These are phyloP conservation scores for Wickerhamiella shivajii DNA, from an alignment of 805 yeast species.

Conservation along the genomic window DNA sequence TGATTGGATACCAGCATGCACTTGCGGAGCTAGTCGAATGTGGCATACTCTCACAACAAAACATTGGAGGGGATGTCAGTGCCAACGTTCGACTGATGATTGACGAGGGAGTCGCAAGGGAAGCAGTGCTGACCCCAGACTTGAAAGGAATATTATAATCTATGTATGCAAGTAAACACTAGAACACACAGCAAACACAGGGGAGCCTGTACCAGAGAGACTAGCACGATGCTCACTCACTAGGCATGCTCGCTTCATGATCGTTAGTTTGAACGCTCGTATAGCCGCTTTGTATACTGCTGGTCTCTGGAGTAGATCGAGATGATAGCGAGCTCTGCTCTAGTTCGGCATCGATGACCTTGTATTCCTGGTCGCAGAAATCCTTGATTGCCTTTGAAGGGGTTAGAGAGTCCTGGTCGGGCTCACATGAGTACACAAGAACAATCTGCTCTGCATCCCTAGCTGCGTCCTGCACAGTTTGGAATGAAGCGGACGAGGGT, in stretches of 20 bases:
- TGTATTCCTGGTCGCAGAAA: too few species aligned
- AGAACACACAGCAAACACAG: too few species aligned
- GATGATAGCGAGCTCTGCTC: too few species aligned
- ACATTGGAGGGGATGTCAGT: conserved; percentile 50
- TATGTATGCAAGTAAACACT: too few species aligned
- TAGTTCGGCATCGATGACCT: too few species aligned
- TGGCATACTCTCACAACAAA: conserved; percentile 61
- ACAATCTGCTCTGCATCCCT: not conserved
- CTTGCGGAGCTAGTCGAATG: conserved; percentile 60
- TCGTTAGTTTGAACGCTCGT: too few species aligned
- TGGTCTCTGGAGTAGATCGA: too few species aligned
- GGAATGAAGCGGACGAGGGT: conserved; percentile 1
- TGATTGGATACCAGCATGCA: conserved; percentile 45
- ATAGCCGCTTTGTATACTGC: too few species aligned
- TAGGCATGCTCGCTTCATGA: too few species aligned
- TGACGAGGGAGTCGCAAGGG: conserved; percentile 53
- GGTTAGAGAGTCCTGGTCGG: not conserved
- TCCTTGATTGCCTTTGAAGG: conserved; percentile 2
- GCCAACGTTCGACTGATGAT: conserved; percentile 50
- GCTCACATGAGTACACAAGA: not conserved
- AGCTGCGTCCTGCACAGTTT: conserved; percentile 4
- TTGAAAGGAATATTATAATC: conserved; percentile 27
- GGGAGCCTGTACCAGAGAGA: too few species aligned
- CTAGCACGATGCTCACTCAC: too few species aligned
- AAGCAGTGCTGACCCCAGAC: conserved; percentile 37